These are phyloP conservation scores for Trifolium dubium DNA, from an alignment of 306 rosid genomes.

Conservation along the genomic window DNA sequence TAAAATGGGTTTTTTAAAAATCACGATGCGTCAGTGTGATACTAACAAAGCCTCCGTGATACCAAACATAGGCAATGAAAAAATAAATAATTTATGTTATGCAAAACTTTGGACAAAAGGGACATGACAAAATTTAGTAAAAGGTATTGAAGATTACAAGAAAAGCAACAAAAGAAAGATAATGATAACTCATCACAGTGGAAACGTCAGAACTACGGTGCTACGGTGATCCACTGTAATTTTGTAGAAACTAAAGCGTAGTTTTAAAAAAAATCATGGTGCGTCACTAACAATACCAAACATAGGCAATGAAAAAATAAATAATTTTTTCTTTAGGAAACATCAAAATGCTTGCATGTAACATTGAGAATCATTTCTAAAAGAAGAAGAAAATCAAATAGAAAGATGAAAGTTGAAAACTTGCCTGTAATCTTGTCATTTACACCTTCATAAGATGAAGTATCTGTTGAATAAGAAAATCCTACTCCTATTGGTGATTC, in stretches of 20 bases:
- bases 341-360: conserved; percentile 9
- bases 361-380: conserved; percentile 20
- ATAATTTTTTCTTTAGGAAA: background rate
- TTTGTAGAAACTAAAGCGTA: too few relatives aligned
- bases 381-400: conserved; percentile 4
- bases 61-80: background rate
- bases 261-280: too few relatives aligned
- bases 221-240: too few relatives aligned
- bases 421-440: conserved; percentile 70
- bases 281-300: too few relatives aligned
- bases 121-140: conserved; percentile 35
- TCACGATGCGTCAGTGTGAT: too few relatives aligned
- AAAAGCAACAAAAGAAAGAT: conserved; percentile 23
- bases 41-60: too few relatives aligned
- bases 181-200: background rate
- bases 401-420: conserved; percentile 13
- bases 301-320: background rate
- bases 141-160: conserved; percentile 40
- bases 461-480: conserved; percentile 59
- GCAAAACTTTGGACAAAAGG: conserved; percentile 41
- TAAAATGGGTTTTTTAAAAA: too few relatives aligned
- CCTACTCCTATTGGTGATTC: conserved; percentile 84
- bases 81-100: conserved; percentile 25
- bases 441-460: conserved; percentile 61
- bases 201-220: too few relatives aligned